A percentile compares a stretch with the other conserved stretches of the same genome.
Conservation (phyloP, 441 rosid species). For the Geranium incanum region DNA sequence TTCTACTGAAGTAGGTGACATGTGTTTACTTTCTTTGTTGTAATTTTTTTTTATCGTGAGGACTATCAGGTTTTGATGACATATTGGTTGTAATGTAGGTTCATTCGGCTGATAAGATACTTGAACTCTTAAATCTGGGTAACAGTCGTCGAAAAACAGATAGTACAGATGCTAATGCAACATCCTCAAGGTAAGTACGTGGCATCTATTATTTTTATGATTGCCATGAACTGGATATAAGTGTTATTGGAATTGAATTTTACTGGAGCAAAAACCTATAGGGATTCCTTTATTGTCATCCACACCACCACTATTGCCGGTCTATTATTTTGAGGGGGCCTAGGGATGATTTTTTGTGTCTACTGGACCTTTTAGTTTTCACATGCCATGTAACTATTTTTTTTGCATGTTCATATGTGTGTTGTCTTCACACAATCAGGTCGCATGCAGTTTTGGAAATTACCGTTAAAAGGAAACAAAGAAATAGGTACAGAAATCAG, state of each 20-base stretch:
- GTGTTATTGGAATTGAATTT: neutral
- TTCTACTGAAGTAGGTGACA: neutral
- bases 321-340: neutral
- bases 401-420: constrained; percentile 14
- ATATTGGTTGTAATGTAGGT: constrained; percentile 41
- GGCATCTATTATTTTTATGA: constrained; percentile 1
- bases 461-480: constrained; percentile 69
- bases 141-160: constrained; percentile 84
- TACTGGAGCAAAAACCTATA: neutral
- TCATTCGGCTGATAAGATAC: constrained; percentile 77
- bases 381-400: neutral
- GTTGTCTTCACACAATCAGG: constrained; percentile 34
- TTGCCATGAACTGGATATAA: constrained; percentile 4
- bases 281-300: neutral
- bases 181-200: constrained; percentile 68
- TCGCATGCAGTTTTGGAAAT: constrained; percentile 93
- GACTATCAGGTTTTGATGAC: constrained; percentile 18
- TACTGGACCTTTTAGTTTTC: neutral
- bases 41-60: neutral
- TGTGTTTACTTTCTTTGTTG: neutral
- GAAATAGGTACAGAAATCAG: constrained; percentile 60
- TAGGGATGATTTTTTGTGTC: neutral
- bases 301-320: neutral
- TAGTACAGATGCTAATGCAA: constrained; percentile 78
- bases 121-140: constrained; percentile 82